These are phyloP conservation scores for Paracamarosporium sp. DNA, from an alignment of 2,329 filamentous ascomycete genomes.

Conservation along the genomic window DNA sequence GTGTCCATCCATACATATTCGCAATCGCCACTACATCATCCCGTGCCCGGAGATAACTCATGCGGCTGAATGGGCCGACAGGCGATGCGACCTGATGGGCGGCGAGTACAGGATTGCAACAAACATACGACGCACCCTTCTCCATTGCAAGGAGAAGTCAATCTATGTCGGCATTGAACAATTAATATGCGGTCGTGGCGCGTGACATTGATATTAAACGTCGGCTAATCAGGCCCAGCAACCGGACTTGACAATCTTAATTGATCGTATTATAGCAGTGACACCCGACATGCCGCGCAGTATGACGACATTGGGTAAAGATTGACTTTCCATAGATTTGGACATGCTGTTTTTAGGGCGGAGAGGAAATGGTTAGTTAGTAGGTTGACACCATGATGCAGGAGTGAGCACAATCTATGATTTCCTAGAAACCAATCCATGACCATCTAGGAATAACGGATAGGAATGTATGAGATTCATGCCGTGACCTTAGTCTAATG, in stretches of 20 bases:
- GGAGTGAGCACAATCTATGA: not conserved
- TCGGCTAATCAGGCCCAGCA: conserved; percentile 8
- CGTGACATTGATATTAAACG: conserved; percentile 4
- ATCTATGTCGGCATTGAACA: not conserved
- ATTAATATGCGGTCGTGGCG: conserved; percentile 4
- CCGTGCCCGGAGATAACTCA: not conserved
- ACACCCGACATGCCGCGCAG: not conserved
- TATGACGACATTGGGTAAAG: not conserved
- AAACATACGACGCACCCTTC: not conserved
- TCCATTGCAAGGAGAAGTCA: not conserved
- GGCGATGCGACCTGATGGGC: not conserved
- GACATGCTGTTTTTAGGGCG: not conserved
- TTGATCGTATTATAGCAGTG: not conserved
- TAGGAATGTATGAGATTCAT: too few relatives aligned
- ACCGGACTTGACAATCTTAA: not conserved
- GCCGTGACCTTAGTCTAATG: too few relatives aligned
- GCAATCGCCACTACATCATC: not conserved
- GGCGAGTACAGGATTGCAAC: not conserved
- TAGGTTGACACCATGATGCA: not conserved
- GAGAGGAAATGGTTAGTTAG: not conserved
- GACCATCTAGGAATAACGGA: too few relatives aligned
- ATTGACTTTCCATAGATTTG: not conserved
- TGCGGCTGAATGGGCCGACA: conserved; percentile 5
- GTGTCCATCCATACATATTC: not conserved
- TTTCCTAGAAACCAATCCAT: not conserved